Percentiles rank a stretch among this genome's conserved stretches.
These are phyloP conservation scores for Lachnellula suecica DNA, from an alignment of 2,329 filamentous ascomycete species.

Conservation along the genomic window DNA sequence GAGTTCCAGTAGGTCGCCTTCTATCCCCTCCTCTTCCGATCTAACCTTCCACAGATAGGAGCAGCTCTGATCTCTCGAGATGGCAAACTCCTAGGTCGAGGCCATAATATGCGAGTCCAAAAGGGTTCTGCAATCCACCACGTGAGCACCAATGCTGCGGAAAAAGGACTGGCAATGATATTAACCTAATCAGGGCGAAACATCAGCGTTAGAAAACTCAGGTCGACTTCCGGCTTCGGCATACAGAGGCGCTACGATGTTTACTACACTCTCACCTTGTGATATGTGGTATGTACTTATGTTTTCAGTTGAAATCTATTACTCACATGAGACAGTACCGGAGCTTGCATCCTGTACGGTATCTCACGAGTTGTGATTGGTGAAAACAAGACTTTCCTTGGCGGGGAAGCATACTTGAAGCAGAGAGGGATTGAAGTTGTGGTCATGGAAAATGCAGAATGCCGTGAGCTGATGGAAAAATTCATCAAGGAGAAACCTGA, in stretches of 20 bases:
- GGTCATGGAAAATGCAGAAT: constrained; percentile 65
- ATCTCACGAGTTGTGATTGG: constrained; percentile 73
- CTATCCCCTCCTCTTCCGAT: background rate
- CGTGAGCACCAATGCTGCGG: too few relatives aligned
- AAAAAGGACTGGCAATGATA: too few relatives aligned
- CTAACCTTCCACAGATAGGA: constrained; percentile 41
- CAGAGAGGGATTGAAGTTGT: constrained; percentile 70
- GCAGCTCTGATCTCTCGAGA: constrained; percentile 64
- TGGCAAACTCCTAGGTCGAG: constrained; percentile 68
- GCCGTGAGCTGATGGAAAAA: constrained; percentile 65
- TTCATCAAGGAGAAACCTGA: constrained; percentile 73
- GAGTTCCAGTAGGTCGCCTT: constrained; percentile 42
- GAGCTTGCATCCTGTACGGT: constrained; percentile 75
- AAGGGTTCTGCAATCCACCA: constrained; percentile 70
- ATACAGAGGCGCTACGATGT: constrained; percentile 77
- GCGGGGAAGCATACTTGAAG: constrained; percentile 69
- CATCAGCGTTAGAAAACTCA: constrained; percentile 71
- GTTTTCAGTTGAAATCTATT: background rate
- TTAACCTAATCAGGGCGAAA: constrained; percentile 62
- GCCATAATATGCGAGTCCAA: constrained; percentile 76
- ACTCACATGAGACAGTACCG: constrained; percentile 45
- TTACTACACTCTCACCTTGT: constrained; percentile 76
- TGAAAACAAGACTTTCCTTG: constrained; percentile 74
- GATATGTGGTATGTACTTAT: constrained; percentile 60
- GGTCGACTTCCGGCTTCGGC: constrained; percentile 68